These are phyloP conservation scores for Microcyclosporella mali DNA, from an alignment of 2,329 filamentous ascomycete species.

Conservation along the genomic window DNA sequence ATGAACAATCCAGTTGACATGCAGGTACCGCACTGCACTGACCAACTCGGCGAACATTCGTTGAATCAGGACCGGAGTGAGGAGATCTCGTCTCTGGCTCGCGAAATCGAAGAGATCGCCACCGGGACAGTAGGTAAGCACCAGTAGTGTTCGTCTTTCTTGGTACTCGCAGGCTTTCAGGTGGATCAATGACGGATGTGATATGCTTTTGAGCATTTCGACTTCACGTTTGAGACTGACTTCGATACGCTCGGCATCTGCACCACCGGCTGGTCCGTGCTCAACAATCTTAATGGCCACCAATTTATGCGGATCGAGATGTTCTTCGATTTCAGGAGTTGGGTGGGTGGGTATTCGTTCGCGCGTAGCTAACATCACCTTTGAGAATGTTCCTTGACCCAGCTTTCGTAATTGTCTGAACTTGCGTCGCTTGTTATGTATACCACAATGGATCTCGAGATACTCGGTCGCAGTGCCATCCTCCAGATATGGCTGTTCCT, in stretches of 20 bases:
- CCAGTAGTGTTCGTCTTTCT: conserved; percentile 71
- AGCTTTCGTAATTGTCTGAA: conserved; percentile 77
- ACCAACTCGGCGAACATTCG: conserved; percentile 88
- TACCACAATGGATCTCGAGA: conserved; percentile 42
- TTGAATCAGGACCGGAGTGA: conserved; percentile 65
- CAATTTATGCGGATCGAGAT: conserved; percentile 65
- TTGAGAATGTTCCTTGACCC: conserved; percentile 92
- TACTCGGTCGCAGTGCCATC: conserved; percentile 36
- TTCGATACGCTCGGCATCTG: conserved; percentile 86
- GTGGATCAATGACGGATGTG: conserved; percentile 84
- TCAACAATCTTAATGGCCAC: conserved; percentile 95
- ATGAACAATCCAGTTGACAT: conserved; percentile 81
- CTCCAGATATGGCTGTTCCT: conserved; percentile 32
- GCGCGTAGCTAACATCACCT: conserved; percentile 84
- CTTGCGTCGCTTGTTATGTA: conserved; percentile 68
- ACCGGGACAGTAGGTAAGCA: conserved; percentile 86
- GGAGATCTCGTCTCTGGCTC: conserved; percentile 60
- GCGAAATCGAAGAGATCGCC: conserved; percentile 94
- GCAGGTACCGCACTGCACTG: conserved; percentile 77
- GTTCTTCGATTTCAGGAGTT: conserved; percentile 40
- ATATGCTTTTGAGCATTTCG: conserved; percentile 82
- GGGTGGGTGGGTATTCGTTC: conserved; percentile 47
- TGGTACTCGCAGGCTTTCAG: conserved; percentile 89
- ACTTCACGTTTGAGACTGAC: conserved; percentile 91
- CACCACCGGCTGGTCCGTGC: conserved; percentile 86